Evolutionary conservation across 202 grass and related monocot genomes (phyloP).

Genomic region (Cymbopogon flexuosus): DNA sequence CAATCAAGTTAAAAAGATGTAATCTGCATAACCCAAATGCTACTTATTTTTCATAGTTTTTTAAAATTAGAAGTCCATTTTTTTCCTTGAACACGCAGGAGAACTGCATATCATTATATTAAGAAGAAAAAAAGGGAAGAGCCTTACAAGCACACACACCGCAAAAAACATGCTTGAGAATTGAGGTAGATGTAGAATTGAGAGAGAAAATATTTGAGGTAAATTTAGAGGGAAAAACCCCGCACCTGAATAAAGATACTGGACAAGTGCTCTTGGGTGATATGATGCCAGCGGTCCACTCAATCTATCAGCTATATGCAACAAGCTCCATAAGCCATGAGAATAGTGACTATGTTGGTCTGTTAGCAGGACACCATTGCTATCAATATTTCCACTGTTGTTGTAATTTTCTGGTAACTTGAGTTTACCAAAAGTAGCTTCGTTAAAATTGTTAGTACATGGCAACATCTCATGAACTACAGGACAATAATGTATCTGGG

Average conservation of each 20-base stretch:
- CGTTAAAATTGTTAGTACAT: constrained; percentile 38
- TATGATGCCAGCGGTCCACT: constrained; percentile 55
- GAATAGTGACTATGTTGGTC: constrained; percentile 28
- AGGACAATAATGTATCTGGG: constrained; percentile 31
- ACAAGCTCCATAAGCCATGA: constrained; percentile 48
- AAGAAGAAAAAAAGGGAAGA: no score
- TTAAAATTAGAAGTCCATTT: background rate
- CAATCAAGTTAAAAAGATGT: background rate
- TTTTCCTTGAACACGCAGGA: no score
- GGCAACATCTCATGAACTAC: constrained; percentile 32
- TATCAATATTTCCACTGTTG: constrained; percentile 14
- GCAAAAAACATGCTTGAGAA: background rate
- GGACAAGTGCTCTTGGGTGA: constrained; percentile 71
- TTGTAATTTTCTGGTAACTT: constrained; percentile 31
- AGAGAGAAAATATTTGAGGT: background rate
- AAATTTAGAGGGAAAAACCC: background rate
- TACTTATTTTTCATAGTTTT: background rate
- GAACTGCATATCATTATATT: no score
- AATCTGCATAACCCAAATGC: background rate
- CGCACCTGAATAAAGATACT: constrained; percentile 86
- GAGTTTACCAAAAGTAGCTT: constrained; percentile 37
- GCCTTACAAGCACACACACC: no score
- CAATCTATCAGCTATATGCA: constrained; percentile 64
- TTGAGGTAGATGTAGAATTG: constrained; percentile 10
- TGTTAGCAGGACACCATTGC: constrained; percentile 5